A percentile compares a stretch with the other conserved stretches of the same genome.
These are phyloP conservation scores for Epichloe uncinata DNA, from an alignment of 2,329 filamentous ascomycete genomes.

Conservation along the genomic window DNA sequence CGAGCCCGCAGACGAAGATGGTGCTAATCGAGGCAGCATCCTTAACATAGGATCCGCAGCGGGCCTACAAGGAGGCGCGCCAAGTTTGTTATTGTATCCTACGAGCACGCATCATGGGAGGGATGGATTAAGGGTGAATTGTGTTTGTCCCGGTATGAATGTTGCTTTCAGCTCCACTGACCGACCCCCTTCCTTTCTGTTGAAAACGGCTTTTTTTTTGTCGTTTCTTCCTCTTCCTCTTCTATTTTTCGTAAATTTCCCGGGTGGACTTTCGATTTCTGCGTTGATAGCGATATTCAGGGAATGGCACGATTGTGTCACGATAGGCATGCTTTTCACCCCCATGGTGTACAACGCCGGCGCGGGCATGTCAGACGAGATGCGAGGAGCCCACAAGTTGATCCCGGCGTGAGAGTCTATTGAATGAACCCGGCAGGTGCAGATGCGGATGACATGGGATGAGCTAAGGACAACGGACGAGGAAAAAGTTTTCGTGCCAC, in stretches of 20 bases:
- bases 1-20: too few species aligned
- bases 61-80: conserved; percentile 33
- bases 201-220: too few species aligned
- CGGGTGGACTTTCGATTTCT: too few species aligned
- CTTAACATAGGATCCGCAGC: too few species aligned
- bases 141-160: conserved; percentile 30
- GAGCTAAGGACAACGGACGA: background rate
- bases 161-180: too few species aligned
- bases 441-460: background rate
- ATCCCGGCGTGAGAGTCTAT: too few species aligned
- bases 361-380: conserved; percentile 26
- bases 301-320: background rate
- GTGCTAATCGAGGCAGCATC: too few species aligned
- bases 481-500: background rate
- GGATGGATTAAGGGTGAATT: conserved; percentile 20
- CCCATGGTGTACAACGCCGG: conserved; percentile 14
- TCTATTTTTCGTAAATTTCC: too few species aligned
- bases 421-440: conserved; percentile 22
- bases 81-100: conserved; percentile 31
- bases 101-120: conserved; percentile 19
- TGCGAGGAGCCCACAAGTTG: conserved; percentile 21
- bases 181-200: too few species aligned
- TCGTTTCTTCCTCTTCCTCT: too few species aligned
- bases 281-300: too few species aligned
- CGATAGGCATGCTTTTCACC: conserved; percentile 21